Percentiles rank a stretch among this genome's conserved stretches.
These are phyloP conservation scores for Anthracocystis panici-leucophaei DNA, from an alignment of 1,284 basidiomycete species.

Conservation along the genomic window DNA sequence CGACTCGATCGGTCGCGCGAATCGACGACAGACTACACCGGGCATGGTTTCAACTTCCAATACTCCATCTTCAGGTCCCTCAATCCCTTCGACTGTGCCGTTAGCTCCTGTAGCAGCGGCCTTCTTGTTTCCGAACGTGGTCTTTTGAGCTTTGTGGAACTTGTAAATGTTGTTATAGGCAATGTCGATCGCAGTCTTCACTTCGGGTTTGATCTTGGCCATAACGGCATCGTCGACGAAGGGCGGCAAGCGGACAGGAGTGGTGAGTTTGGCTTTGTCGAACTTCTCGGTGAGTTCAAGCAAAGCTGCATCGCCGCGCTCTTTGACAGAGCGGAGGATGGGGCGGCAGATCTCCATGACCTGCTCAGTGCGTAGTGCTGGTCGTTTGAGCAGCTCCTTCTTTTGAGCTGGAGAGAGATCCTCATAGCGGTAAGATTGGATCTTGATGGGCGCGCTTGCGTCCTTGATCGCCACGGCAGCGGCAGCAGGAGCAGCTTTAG, in stretches of 20 bases:
- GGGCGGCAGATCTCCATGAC: conserved; percentile 96
- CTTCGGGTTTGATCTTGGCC: conserved; percentile 62
- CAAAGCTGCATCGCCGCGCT: conserved; percentile 86
- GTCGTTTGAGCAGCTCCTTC: conserved; percentile 82
- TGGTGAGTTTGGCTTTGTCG: conserved; percentile 81
- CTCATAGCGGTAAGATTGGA: conserved; percentile 58
- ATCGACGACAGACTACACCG: conserved; percentile 79
- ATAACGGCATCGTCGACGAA: conserved; percentile 73
- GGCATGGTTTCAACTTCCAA: conserved; percentile 96
- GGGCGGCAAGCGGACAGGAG: conserved; percentile 57
- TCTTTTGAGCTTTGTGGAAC: conserved; percentile 69
- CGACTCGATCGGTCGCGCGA: conserved; percentile 90
- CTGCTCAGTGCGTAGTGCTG: conserved; percentile 89
- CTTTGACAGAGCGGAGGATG: conserved; percentile 88
- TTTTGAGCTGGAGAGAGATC: conserved; percentile 75
- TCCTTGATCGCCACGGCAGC: conserved; percentile 58
- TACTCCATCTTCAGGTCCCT: conserved; percentile 74
- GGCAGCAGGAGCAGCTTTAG: conserved; percentile 43
- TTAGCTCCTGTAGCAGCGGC: conserved; percentile 34
- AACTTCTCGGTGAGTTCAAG: conserved; percentile 92
- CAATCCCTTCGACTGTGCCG: conserved; percentile 39
- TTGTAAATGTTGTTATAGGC: conserved; percentile 89
- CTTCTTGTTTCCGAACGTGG: conserved; percentile 73
- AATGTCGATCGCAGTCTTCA: conserved; percentile 86
- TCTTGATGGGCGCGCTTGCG: conserved; percentile 72